Conservation (phyloP, 2,329 filamentous ascomycete species). For the Drechslerella coelobrocha region DNA sequence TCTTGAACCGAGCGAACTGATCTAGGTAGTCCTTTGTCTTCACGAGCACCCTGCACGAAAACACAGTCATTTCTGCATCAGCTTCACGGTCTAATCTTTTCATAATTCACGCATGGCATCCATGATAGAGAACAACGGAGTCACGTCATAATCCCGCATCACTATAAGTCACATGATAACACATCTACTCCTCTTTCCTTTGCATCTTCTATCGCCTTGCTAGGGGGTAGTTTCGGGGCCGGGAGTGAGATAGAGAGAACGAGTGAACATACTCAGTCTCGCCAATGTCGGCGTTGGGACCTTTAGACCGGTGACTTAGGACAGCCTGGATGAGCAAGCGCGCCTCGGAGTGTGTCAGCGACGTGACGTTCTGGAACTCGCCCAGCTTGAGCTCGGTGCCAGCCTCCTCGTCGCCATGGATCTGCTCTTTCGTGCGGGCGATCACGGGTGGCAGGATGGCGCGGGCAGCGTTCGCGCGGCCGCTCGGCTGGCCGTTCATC, state of each 20-base stretch:
- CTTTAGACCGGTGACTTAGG: constrained; percentile 77
- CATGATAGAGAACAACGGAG: background rate
- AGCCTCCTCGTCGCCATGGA: constrained; percentile 85
- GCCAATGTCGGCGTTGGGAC: constrained; percentile 76
- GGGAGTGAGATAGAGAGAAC: background rate
- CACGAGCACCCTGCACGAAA: constrained; percentile 73
- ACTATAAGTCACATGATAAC: background rate
- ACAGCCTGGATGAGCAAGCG: constrained; percentile 90
- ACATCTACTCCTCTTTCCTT: background rate
- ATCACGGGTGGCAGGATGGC: constrained; percentile 58
- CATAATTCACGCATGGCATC: background rate
- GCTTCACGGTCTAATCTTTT: background rate
- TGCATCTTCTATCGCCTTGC: background rate
- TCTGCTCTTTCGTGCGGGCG: constrained; percentile 72
- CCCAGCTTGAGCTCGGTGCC: constrained; percentile 81
- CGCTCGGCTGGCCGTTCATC: constrained; percentile 48
- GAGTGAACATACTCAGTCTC: constrained; percentile 74
- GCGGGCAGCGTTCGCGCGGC: constrained; percentile 15
- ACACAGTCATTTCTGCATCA: constrained; percentile 12
- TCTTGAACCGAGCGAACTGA: constrained; percentile 93
- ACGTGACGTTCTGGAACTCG: constrained; percentile 91
- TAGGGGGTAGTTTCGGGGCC: background rate
- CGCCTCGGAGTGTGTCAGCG: constrained; percentile 89
- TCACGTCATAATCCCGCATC: background rate
- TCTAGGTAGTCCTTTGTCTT: constrained; percentile 94